Conservation (phyloP, 495 filamentous ascomycete species). For the Penicillium fimorum region DNA sequence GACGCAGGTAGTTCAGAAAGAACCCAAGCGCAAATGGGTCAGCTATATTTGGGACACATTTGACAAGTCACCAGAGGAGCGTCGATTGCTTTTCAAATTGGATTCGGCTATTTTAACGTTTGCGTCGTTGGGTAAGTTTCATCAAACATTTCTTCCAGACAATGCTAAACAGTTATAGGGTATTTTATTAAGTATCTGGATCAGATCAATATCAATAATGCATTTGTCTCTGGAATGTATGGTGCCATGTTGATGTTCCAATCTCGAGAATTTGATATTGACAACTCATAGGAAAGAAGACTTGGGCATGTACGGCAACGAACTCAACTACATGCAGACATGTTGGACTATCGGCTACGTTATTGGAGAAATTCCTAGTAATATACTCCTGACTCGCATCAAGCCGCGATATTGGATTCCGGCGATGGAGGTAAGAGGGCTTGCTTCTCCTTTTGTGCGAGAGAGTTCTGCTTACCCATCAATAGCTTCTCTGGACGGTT, state of each 20-base stretch:
- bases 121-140: slow-evolving; percentile 44
- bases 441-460: too few relatives aligned
- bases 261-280: background rate
- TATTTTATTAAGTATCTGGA: slow-evolving; percentile 62
- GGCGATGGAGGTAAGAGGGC: slow-evolving; percentile 33
- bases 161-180: slow-evolving; percentile 22
- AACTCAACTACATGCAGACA: slow-evolving; percentile 52
- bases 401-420: slow-evolving; percentile 61
- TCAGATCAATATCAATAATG: slow-evolving; percentile 57
- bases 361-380: slow-evolving; percentile 60
- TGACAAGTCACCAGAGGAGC: slow-evolving; percentile 60
- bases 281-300: slow-evolving; percentile 56
- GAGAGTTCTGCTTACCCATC: background rate
- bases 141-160: background rate
- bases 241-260: slow-evolving; percentile 3
- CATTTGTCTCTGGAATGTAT: slow-evolving; percentile 50
- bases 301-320: slow-evolving; percentile 53
- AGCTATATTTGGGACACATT: slow-evolving; percentile 60
- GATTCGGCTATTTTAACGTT: slow-evolving; percentile 56
- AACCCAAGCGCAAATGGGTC: slow-evolving; percentile 37
- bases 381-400: slow-evolving; percentile 55
- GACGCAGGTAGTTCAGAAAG: slow-evolving; percentile 21
- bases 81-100: slow-evolving; percentile 58
- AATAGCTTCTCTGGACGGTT: slow-evolving; percentile 55
- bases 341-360: slow-evolving; percentile 65